These are phyloP conservation scores for Neurospora sp. DNA, from an alignment of 2,329 filamentous ascomycete genomes.

Conservation along the genomic window DNA sequence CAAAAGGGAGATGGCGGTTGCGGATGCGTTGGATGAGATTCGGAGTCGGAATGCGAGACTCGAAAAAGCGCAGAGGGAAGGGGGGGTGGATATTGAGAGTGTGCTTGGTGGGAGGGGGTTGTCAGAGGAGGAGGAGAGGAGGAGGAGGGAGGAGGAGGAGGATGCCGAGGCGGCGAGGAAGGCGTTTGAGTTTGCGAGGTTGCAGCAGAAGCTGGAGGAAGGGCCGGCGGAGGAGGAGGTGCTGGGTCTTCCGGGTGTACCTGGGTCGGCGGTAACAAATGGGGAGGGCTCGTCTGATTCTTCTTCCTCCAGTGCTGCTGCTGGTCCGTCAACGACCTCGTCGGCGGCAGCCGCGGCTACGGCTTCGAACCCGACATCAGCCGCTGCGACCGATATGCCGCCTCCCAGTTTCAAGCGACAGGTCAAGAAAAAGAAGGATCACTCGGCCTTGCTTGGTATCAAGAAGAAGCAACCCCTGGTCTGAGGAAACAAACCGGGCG, in stretches of 20 bases:
- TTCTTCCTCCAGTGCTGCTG: constrained; percentile 16
- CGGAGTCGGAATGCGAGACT: constrained; percentile 81
- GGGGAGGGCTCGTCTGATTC: constrained; percentile 6
- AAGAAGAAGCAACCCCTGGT: constrained; percentile 68
- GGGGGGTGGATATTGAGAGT: constrained; percentile 49
- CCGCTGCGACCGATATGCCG: constrained; percentile 19
- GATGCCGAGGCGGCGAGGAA: constrained; percentile 70
- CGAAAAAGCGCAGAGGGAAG: constrained; percentile 64
- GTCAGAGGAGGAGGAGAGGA: constrained; percentile 47
- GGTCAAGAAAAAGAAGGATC: constrained; percentile 81
- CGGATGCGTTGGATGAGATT: constrained; percentile 92
- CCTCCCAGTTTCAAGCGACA: constrained; percentile 64
- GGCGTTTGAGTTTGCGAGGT: constrained; percentile 62
- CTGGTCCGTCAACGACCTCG: constrained; percentile 12
- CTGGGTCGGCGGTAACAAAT: not conserved
- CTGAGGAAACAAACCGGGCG: constrained; percentile 20
- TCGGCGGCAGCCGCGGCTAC: constrained; percentile 18
- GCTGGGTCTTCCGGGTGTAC: constrained; percentile 6
- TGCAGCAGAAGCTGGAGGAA: constrained; percentile 36
- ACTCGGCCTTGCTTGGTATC: constrained; percentile 65
- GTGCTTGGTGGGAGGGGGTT: constrained; percentile 35
- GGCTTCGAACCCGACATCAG: constrained; percentile 24
- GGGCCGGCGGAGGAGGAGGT: constrained; percentile 40
- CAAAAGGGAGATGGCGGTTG: constrained; percentile 91
- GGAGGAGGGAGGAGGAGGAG: constrained; percentile 62